Evolutionary conservation across 192 early-diverging fungal species (phyloP), one percentile per base, ranked within the genome.

Genomic region (Coemansia sp.): DNA sequence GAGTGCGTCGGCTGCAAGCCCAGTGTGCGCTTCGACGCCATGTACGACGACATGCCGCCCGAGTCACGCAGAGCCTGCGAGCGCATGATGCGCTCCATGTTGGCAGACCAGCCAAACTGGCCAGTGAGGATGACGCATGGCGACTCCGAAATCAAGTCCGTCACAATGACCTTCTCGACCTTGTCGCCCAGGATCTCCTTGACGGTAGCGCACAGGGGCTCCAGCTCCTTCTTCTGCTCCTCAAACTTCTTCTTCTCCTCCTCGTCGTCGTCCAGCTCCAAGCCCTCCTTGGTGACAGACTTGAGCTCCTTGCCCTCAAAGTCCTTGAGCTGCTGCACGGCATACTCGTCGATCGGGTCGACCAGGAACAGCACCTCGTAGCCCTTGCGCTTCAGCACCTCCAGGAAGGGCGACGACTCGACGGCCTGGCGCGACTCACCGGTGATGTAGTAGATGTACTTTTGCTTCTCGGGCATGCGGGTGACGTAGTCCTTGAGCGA

Each of bases 1-100:
- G 92, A 75, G 86, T 99, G 90, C 56, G 83, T 77, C 60, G 97
- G 89, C 90, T 99, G 97, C 76, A 99, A 80, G 81, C 97, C 97
- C 64, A 99, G 83, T 46, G 94, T 97, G 87, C 97, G 96, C 90
- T 99, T 99, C 72, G 90, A 93, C 35, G 92, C 93, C 97, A 99
- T 99, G 91, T 98, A 99, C n/a, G 89, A 83, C 52, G 93, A 91
- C 97, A 98, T 98, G 73, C 89, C 91, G 67, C 89, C 91, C 39
- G 89, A 89, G 82, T 99, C 95, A 80, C 95, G 91, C 77, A 98
- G 88, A 40, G 97, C 96, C 82, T 99, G 97, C 50, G 97, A 93
- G 85, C 94, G 97, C 97, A 99, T 99, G 90, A 99, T 97, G 85
- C 97, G 94, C 84, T 99, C 97, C 94, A 99, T 98, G 91, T 98